Base-by-base conservation (phyloP, 192 early-diverging fungal species). In the Diversispora epigaea region DNA sequence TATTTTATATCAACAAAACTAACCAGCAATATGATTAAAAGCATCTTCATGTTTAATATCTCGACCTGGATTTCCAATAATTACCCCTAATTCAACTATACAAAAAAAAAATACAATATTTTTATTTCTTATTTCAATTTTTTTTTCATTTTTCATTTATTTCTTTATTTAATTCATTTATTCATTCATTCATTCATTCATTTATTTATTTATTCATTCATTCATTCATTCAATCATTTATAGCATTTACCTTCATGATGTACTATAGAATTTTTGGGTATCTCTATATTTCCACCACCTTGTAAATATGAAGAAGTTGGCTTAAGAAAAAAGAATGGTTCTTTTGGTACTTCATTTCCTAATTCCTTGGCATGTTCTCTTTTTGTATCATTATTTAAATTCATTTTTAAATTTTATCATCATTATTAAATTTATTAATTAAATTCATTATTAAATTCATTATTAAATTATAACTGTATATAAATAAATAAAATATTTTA, bases 301-400 rank as follows among this genome's bases (percentile, higher is more conserved):
- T 80, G 58, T 47, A 95, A 80, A 77, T 90, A 94, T 32, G 93
- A 93, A 49, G 92, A 90, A 1, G 93, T 89, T 21, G 96, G 96
- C 85, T 98, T 98, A 49, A 98, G 85, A 81, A 98, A 98, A 80
- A 96, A 93, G 77, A 97, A 91, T 21, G 97, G 97, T 9, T 84
- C 75, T 50, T 81, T 91, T 0, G 97, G 97, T 21, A 97, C 92
- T n/a, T 92, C 86, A 81, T 94, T 97, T 21, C 91, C 91, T 12
- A 98, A 89, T 80, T 98, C 95, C 75, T 93, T 93, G 41, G 97
- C 96, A 76, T 98, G 97, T 63, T 95, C 93, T 71, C 91, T 91
- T 76, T 58, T 73, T 22, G 3, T 54, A 17, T 44, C 14, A 57
- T 15, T 22, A 52, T n/a, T n/a, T n/a, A n/a, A n/a, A 32, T 32